Conservation (phyloP, 2,329 filamentous ascomycete species). For the Aureobasidium sp. region DNA sequence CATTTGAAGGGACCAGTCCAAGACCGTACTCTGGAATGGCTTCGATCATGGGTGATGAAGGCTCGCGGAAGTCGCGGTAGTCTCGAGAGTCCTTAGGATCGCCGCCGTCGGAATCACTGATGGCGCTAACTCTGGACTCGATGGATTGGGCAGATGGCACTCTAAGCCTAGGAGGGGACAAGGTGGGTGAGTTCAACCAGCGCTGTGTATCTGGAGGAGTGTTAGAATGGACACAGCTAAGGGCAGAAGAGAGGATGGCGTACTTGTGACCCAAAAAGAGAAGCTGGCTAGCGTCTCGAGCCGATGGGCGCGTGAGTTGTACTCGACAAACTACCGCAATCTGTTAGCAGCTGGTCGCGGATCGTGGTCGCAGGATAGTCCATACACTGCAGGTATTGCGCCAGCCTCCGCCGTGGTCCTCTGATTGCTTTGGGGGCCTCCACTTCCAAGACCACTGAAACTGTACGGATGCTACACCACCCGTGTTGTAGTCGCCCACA, state of each 20-base stretch:
- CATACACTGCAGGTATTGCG: conserved; percentile 84
- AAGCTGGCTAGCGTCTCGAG: conserved; percentile 85
- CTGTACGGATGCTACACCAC: conserved; percentile 71
- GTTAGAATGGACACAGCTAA: not conserved
- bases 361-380: conserved; percentile 12
- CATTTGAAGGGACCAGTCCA: conserved; percentile 31
- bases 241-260: conserved; percentile 21
- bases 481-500: conserved; percentile 84
- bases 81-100: conserved; percentile 25
- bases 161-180: conserved; percentile 63
- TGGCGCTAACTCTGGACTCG: conserved; percentile 57
- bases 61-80: conserved; percentile 35
- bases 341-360: not conserved
- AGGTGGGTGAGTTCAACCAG: conserved; percentile 50
- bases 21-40: conserved; percentile 41
- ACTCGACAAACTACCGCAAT: conserved; percentile 72
- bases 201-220: conserved; percentile 29
- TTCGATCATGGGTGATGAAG: conserved; percentile 40
- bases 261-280: conserved; percentile 89
- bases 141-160: conserved; percentile 82
- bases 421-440: conserved; percentile 73
- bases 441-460: conserved; percentile 98
- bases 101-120: conserved; percentile 56
- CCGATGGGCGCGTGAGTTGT: conserved; percentile 85
- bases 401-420: conserved; percentile 87